Evolutionary conservation across 768 basidiomycete species (phyloP).

Genomic region (Podaxis mareebaensis): DNA sequence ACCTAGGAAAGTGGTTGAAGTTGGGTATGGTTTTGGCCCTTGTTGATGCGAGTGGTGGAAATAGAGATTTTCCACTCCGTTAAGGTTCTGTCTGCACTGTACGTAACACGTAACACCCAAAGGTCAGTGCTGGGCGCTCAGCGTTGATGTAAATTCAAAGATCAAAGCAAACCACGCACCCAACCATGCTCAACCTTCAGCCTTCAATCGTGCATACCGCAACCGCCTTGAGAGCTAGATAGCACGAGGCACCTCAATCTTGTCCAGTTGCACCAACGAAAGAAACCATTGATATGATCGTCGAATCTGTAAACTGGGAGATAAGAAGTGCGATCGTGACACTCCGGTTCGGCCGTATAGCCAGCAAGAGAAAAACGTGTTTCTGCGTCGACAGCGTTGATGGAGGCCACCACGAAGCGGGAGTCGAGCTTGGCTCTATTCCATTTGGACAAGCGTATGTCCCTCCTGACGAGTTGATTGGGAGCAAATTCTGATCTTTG

Average conservation of each 20-base stretch:
- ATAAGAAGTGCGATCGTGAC: constrained; percentile 93
- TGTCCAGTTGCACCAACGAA: constrained; percentile 47
- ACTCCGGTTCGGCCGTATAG: constrained; percentile 78
- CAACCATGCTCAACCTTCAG: constrained; percentile 85
- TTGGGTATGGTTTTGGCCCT: constrained; percentile 27
- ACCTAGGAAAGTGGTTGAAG: not conserved
- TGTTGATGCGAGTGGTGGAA: constrained; percentile 68
- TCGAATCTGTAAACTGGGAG: constrained; percentile 84
- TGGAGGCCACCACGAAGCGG: constrained; percentile 77
- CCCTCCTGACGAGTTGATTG: not conserved
- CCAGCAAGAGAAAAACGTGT: constrained; percentile 39
- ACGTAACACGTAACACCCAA: not conserved
- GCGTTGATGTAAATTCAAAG: not conserved
- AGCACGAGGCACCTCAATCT: constrained; percentile 15
- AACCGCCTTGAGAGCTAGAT: constrained; percentile 67
- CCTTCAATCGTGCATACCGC: constrained; percentile 73
- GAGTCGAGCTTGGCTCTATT: constrained; percentile 90
- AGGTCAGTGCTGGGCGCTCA: not conserved
- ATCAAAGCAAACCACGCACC: constrained; percentile 42
- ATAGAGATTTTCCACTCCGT: constrained; percentile 82
- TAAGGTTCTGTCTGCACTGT: constrained; percentile 75
- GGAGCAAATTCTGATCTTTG: not conserved
- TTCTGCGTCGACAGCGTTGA: constrained; percentile 35
- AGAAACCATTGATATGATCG: constrained; percentile 74
- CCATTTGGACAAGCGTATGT: constrained; percentile 93